A percentile compares a stretch with the other conserved stretches of the same genome.
These are phyloP conservation scores for Aurinia saxatilis DNA, from an alignment of 345 rosid genomes.

Conservation along the genomic window DNA sequence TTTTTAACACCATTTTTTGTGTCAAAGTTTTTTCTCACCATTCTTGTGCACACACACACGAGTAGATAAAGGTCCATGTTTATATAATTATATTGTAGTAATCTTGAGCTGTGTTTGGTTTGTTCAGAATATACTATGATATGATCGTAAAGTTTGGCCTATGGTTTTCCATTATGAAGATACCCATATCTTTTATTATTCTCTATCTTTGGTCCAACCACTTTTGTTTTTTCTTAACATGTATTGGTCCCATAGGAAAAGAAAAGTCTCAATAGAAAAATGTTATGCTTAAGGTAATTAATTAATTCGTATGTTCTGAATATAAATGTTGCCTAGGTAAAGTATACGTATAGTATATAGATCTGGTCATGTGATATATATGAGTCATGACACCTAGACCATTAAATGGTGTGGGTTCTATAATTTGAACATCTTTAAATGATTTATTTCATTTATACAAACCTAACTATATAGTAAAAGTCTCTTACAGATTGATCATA, in stretches of 20 bases:
- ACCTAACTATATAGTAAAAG: no score
- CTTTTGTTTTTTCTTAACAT: constrained; percentile 2
- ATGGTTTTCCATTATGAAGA: constrained; percentile 2
- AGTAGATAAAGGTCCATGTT: background rate
- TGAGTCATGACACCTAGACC: background rate
- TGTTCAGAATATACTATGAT: background rate
- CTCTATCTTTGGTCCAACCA: constrained; percentile 7
- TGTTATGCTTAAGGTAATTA: background rate
- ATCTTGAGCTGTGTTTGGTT: background rate
- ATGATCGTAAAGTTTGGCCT: background rate
- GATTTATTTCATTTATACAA: no score
- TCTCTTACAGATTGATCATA: background rate
- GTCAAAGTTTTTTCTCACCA: background rate
- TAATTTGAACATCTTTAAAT: no score
- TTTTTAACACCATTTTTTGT: background rate
- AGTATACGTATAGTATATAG: background rate
- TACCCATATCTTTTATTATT: background rate
- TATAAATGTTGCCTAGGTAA: background rate
- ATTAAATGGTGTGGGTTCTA: constrained; percentile 15
- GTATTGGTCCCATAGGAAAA: background rate
- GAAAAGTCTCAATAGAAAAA: background rate
- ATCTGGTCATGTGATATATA: background rate
- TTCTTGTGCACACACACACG: background rate
- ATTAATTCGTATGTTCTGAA: background rate
- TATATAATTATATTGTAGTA: background rate